Evolutionary conservation across 106 monocot species (phyloP), one percentile per base, ranked within the genome.

Genomic region (Triglochin maritima): DNA sequence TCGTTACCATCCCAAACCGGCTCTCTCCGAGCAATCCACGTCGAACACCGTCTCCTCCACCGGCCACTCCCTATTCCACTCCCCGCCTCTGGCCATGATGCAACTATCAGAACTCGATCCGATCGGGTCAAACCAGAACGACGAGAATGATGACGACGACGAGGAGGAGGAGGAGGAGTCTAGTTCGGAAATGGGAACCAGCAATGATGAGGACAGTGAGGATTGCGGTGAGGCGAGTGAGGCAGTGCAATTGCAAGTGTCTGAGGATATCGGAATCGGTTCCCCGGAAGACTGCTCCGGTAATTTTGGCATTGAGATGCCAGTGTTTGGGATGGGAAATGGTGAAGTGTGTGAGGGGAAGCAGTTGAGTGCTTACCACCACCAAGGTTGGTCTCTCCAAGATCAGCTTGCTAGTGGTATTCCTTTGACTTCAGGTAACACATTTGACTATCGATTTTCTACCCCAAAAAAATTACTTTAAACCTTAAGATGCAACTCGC

Each of bases 21-120:
- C 80, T 2, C 73, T 80, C 61, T 85, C 85, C 44, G 85, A 83
- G 68, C 79, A 88, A 9, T 93, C 88, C 7, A 79, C 83, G 2
- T 88, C 92, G 11, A 84, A 76, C 57, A 71, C 80, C 1, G 47
- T 64, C 55, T 50, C 75, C 17, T 46, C 63, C 44, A 49, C 54
- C 9, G 57, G 69, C 5, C 70, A 62, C 3, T 57, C 49, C 16
- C 44, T 76, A 11, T 55, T 75, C 69, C 73, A 81, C 48, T 63
- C 53, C 47, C 71, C 66, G 54, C 49, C 69, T 13, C 50, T 63
- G 0, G 49, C 61, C 43, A 68, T 64, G 46, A 46, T 68, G 47
- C 42, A 68, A 4, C 76, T 66, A 16, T 58, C 13, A 15, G n/a
- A 6, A 9, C 17, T 50, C 9, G 17, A 73, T 3, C 63, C 55